Conservation (phyloP, 257 asterid species). For the Lithospermum erythrorhizon region DNA sequence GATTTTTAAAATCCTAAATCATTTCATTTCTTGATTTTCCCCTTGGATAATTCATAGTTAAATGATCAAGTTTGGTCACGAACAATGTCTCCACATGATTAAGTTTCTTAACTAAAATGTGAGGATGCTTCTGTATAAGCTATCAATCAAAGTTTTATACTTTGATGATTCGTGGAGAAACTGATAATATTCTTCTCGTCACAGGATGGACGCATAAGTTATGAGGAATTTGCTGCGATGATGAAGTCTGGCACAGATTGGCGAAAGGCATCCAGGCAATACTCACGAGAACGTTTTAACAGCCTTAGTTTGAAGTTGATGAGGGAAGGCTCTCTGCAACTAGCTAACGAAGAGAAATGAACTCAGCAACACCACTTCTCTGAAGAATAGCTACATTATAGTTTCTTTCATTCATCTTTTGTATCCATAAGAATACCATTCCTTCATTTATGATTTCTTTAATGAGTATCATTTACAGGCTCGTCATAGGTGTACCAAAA, state of each 20-base stretch:
- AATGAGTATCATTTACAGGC: not conserved
- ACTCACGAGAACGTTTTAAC: slow-evolving; percentile 59
- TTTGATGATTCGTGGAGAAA: not conserved
- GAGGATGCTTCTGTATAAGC: not conserved
- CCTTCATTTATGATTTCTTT: not conserved
- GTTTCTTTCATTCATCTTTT: not conserved
- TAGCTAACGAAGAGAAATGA: slow-evolving; percentile 30
- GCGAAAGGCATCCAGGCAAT: slow-evolving; percentile 75
- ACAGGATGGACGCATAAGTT: slow-evolving; percentile 71
- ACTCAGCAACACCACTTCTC: not conserved
- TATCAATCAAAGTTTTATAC: not conserved
- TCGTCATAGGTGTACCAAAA: not conserved
- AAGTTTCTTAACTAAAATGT: too few species aligned
- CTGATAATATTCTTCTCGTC: not conserved
- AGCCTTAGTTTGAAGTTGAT: slow-evolving; percentile 62
- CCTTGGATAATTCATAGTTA: not conserved
- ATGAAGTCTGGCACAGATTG: slow-evolving; percentile 88
- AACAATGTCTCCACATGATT: not conserved
- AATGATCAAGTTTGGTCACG: not conserved
- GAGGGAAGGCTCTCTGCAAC: slow-evolving; percentile 50
- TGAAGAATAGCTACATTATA: not conserved
- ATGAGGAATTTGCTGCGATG: slow-evolving; percentile 69
- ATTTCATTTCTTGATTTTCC: too few species aligned
- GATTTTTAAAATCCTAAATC: not conserved
- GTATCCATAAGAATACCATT: not conserved